Evolutionary conservation across 2,329 filamentous ascomycete species (phyloP).

Genomic region (Lachnellula arida): DNA sequence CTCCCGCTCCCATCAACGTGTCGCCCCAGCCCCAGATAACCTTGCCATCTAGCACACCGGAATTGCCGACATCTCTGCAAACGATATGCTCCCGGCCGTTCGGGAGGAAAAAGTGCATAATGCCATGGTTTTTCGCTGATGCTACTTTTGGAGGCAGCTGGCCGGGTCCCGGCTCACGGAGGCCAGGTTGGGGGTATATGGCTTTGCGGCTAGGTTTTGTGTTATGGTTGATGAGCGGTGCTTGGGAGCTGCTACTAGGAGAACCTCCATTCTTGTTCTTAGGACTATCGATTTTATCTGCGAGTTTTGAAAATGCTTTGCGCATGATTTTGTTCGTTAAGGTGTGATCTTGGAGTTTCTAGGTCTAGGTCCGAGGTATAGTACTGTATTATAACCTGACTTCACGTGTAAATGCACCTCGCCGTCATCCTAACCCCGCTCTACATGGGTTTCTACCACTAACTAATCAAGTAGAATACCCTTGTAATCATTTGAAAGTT

Average conservation of each 20-base stretch:
- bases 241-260: background rate
- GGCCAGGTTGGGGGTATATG: conserved; percentile 2
- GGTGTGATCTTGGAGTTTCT: background rate
- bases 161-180: background rate
- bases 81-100: conserved; percentile 4
- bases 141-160: background rate
- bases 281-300: conserved; percentile 3
- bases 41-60: conserved; percentile 1
- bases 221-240: background rate
- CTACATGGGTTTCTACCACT: no score
- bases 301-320: background rate
- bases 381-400: no score
- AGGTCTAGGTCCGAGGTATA: no score
- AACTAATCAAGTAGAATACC: no score
- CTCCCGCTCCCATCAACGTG: conserved; percentile 4
- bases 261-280: background rate
- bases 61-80: conserved; percentile 3
- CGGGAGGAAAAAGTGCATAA: conserved; percentile 6
- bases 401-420: no score
- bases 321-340: background rate
- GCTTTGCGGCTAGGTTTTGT: background rate
- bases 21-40: conserved; percentile 8
- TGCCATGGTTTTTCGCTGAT: conserved; percentile 2
- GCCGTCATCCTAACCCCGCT: no score
- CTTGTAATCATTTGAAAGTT: no score